These are phyloP conservation scores for Chytriomyces sp. DNA, from an alignment of 192 early-diverging fungal species.

Conservation along the genomic window DNA sequence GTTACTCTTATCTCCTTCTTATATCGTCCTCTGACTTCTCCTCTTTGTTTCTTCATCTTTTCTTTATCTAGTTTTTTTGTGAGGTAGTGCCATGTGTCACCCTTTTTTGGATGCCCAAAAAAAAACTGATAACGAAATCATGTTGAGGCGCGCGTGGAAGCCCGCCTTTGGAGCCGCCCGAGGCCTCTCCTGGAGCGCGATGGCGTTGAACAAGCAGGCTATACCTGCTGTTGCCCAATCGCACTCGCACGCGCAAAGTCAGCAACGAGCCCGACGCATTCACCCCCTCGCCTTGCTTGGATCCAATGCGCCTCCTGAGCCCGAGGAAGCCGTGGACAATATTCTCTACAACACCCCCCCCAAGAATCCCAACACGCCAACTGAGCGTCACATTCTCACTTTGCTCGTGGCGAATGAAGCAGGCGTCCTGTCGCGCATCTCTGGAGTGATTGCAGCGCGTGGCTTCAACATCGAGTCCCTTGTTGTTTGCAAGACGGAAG, in stretches of 20 bases:
- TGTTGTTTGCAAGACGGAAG: conserved; percentile 95
- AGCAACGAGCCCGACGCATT: neutral
- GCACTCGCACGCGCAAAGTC: neutral
- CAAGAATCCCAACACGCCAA: conserved; percentile 42
- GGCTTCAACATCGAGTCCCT: conserved; percentile 98
- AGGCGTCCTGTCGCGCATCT: conserved; percentile 57
- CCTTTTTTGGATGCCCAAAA: no score
- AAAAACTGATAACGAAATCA: no score
- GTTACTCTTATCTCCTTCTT: no score
- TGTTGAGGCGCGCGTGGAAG: no score
- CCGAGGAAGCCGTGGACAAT: conserved; percentile 94
- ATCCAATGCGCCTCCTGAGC: conserved; percentile 59
- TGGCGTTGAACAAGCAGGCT: neutral
- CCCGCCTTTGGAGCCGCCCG: no score
- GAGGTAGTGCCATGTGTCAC: no score
- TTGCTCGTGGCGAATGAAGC: conserved; percentile 77
- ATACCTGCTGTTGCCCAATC: neutral
- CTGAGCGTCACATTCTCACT: conserved; percentile 88
- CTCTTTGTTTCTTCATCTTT: no score
- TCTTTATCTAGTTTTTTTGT: no score
- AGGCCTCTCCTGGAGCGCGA: no score
- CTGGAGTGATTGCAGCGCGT: conserved; percentile 82
- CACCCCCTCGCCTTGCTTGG: conserved; percentile 1
- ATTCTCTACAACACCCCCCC: conserved; percentile 95
- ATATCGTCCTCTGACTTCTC: no score